Evolutionary conservation across 257 asterid species (phyloP).

Genomic region (Solanum dulcamara): DNA sequence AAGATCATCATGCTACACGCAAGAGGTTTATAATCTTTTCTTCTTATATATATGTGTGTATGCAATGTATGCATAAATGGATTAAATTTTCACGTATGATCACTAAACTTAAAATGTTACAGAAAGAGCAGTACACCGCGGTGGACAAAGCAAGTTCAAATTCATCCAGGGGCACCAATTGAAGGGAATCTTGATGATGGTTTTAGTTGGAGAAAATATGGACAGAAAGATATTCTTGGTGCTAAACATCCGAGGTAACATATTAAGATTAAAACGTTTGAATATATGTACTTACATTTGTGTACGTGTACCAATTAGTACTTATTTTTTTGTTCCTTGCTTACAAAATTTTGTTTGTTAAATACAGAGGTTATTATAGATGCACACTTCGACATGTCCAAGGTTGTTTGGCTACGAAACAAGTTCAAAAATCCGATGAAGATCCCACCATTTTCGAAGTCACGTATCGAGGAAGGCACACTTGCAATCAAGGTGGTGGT

Average conservation of each 20-base stretch:
- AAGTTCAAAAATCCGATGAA: constrained; percentile 34
- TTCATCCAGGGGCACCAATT: constrained; percentile 28
- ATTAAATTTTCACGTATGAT: not conserved
- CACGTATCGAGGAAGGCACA: constrained; percentile 30
- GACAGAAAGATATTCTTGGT: constrained; percentile 85
- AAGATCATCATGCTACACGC: constrained; percentile 33
- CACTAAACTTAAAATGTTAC: not conserved
- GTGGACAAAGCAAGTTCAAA: constrained; percentile 44
- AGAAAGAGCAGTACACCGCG: constrained; percentile 32
- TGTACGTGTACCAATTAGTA: not conserved
- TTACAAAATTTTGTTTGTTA: not conserved
- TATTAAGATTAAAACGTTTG: not conserved
- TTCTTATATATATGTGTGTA: too few species aligned
- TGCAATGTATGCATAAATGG: too few species aligned
- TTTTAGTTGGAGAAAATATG: constrained; percentile 72
- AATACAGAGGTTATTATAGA: constrained; percentile 39
- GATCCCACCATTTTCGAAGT: constrained; percentile 28
- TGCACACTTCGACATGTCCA: constrained; percentile 28
- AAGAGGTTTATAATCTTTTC: constrained; percentile 33
- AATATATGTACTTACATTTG: not conserved
- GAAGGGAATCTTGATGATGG: constrained; percentile 72
- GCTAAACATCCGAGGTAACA: constrained; percentile 70
- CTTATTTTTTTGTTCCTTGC: not conserved
- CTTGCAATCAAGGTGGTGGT: constrained; percentile 19
- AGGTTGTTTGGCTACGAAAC: constrained; percentile 39